These are phyloP conservation scores for Cystobasidium pallidum DNA, from an alignment of 1,284 basidiomycete species.

Conservation along the genomic window DNA sequence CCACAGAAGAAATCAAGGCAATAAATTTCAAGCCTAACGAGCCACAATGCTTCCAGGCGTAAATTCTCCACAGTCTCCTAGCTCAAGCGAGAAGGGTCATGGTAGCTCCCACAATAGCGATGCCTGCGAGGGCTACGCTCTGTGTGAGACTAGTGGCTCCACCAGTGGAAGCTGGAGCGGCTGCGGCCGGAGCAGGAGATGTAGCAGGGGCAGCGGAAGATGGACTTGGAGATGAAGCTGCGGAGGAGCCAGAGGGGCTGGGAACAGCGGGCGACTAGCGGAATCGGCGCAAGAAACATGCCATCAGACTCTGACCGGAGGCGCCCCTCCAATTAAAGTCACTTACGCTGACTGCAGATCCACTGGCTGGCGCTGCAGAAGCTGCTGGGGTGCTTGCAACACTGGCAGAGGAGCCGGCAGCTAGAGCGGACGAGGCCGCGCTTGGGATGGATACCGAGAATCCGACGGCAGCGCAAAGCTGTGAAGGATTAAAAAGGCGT, in stretches of 20 bases:
- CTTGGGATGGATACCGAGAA: conserved; percentile 29
- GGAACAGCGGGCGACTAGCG: not conserved
- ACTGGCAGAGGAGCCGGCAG: conserved; percentile 6
- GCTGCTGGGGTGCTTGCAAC: conserved; percentile 22
- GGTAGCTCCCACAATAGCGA: conserved; percentile 14
- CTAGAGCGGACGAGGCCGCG: conserved; percentile 24
- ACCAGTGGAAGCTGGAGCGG: conserved; percentile 17
- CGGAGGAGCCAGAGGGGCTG: not conserved
- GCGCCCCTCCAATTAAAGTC: not conserved
- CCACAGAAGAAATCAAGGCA: too few relatives aligned
- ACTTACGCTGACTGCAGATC: conserved; percentile 6
- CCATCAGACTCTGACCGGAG: not conserved
- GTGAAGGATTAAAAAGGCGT: not conserved
- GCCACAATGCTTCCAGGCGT: too few relatives aligned
- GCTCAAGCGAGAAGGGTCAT: conserved; percentile 12
- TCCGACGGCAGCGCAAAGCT: conserved; percentile 40
- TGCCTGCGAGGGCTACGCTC: conserved; percentile 17
- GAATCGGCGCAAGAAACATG: not conserved
- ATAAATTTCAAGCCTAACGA: too few relatives aligned
- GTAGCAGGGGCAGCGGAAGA: not conserved
- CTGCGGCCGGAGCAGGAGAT: too few relatives aligned
- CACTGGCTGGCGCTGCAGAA: conserved; percentile 3
- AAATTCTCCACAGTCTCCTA: too few relatives aligned
- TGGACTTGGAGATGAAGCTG: not conserved
- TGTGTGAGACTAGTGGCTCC: not conserved